Conservation (phyloP, 1,139 yeast species). For the Martiniozyma asiatica region DNA sequence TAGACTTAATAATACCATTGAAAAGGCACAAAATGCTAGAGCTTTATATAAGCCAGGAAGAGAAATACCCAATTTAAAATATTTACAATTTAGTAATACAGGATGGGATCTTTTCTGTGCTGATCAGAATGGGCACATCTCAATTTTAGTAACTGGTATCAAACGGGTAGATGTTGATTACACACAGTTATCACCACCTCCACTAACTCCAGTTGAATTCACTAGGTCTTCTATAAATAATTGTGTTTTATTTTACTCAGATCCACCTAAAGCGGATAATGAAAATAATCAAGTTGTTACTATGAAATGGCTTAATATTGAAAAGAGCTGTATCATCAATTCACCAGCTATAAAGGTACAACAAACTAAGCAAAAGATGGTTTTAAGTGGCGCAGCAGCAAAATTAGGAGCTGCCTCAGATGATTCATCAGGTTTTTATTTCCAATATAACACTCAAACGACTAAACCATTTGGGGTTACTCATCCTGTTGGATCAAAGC, state of each 20-base stretch:
- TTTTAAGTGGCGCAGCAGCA: conserved; percentile 23
- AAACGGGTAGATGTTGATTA: conserved; percentile 11
- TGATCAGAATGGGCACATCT: conserved; percentile 39
- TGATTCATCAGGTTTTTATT: conserved; percentile 24
- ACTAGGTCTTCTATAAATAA: conserved; percentile 25
- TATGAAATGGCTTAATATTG: conserved; percentile 59
- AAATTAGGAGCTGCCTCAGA: conserved; percentile 23
- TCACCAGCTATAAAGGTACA: conserved; percentile 35
- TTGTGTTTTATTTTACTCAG: conserved; percentile 22
- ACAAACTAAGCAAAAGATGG: conserved; percentile 15
- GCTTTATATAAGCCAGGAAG: too few relatives aligned
- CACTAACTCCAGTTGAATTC: conserved; percentile 16
- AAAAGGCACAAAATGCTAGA: conserved; percentile 1
- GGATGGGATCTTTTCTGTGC: conserved; percentile 44
- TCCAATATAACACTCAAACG: conserved; percentile 47
- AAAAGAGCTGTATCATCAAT: conserved; percentile 46
- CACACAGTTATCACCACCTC: conserved; percentile 19
- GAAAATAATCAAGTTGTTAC: conserved; percentile 31
- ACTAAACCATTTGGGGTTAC: conserved; percentile 48
- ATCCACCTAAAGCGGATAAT: conserved; percentile 12
- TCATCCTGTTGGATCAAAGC: conserved; percentile 59
- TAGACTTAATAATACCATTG: conserved; percentile 4
- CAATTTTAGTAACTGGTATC: conserved; percentile 28
- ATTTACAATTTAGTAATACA: conserved; percentile 37
- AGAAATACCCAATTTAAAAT: conserved; percentile 2